phyloP scores from a whole-genome alignment of 805 yeast species.

The Kluyveromyces wickerhamii region DNA sequence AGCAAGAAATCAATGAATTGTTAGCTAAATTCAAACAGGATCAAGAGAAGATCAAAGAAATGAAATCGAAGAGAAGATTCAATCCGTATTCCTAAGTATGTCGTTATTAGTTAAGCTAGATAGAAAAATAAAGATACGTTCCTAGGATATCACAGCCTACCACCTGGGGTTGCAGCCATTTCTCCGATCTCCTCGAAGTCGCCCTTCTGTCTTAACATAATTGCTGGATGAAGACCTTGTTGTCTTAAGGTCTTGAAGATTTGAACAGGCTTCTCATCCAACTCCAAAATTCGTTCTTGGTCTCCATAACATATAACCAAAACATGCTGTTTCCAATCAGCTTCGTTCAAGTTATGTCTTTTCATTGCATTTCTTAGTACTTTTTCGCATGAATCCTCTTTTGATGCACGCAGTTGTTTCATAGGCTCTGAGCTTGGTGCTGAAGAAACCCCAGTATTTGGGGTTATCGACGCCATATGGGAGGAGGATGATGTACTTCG shows the following conservation, averaged over 20 bases:
- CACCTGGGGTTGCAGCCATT: constrained; percentile 14
- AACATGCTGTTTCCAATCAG: constrained; percentile 84
- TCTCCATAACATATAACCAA: constrained; percentile 87
- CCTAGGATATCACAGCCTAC: constrained; percentile 9
- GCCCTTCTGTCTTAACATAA: constrained; percentile 83
- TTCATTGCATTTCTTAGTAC: constrained; percentile 83
- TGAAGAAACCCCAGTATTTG: constrained; percentile 5
- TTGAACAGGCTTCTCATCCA: constrained; percentile 82
- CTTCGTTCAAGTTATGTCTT: constrained; percentile 66
- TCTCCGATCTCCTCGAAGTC: constrained; percentile 31
- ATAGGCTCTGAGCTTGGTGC: constrained; percentile 48
- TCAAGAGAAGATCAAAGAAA: constrained; percentile 70
- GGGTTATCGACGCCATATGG: constrained; percentile 7
- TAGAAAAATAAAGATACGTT: no score
- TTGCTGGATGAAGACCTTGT: constrained; percentile 80
- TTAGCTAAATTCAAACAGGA: constrained; percentile 80
- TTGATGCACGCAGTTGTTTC: constrained; percentile 74
- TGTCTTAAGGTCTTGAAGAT: constrained; percentile 81
- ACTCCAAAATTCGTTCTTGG: constrained; percentile 71
- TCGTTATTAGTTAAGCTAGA: no score
- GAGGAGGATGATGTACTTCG: constrained; percentile 9
- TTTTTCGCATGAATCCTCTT: constrained; percentile 86
- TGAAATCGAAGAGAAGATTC: constrained; percentile 77
- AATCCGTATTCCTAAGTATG: constrained; percentile 58
- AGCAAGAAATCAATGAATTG: constrained; percentile 83